Percentiles rank a stretch among this genome's conserved stretches.
These are phyloP conservation scores for Trichoderma guizhouense DNA, from an alignment of 2,329 filamentous ascomycete species.

Conservation along the genomic window DNA sequence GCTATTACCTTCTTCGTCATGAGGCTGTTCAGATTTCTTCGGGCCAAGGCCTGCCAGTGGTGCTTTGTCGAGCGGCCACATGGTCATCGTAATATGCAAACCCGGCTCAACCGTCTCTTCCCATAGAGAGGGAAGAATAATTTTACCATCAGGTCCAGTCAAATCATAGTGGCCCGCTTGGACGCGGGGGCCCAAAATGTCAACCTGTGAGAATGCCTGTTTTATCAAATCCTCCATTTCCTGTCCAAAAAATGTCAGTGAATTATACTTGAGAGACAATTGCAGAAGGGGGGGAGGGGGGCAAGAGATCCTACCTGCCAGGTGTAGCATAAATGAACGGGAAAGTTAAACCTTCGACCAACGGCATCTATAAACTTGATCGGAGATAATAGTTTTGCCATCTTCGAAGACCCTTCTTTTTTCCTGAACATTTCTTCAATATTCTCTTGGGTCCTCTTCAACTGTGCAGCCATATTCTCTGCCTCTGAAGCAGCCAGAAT, in stretches of 20 bases:
- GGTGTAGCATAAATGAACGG: slow-evolving; percentile 77
- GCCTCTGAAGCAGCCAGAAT: slow-evolving; percentile 46
- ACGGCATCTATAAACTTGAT: slow-evolving; percentile 92
- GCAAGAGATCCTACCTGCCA: slow-evolving; percentile 66
- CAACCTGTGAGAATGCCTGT: slow-evolving; percentile 79
- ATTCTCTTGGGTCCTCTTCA: slow-evolving; percentile 28
- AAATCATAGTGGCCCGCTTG: slow-evolving; percentile 77
- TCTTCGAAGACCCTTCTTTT: slow-evolving; percentile 48
- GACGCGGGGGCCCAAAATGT: slow-evolving; percentile 71
- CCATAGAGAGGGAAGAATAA: slow-evolving; percentile 76
- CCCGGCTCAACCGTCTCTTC: slow-evolving; percentile 78
- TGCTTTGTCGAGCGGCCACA: slow-evolving; percentile 55
- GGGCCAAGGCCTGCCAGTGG: slow-evolving; percentile 23
- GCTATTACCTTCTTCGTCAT: neutral
- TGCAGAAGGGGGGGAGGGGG: neutral
- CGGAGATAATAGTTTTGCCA: slow-evolving; percentile 60
- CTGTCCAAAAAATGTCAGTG: slow-evolving; percentile 39
- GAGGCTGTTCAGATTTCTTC: neutral
- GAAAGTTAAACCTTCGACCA: slow-evolving; percentile 90
- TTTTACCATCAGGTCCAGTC: slow-evolving; percentile 74
- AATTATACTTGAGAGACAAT: neutral
- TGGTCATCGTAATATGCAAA: slow-evolving; percentile 51
- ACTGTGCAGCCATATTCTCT: slow-evolving; percentile 37
- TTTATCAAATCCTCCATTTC: slow-evolving; percentile 87
- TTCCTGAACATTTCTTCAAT: slow-evolving; percentile 46